A percentile compares a stretch with the other conserved stretches of the same genome.
Evolutionary conservation across 306 rosid species (phyloP).

Genomic region (Inga oerstediana): DNA sequence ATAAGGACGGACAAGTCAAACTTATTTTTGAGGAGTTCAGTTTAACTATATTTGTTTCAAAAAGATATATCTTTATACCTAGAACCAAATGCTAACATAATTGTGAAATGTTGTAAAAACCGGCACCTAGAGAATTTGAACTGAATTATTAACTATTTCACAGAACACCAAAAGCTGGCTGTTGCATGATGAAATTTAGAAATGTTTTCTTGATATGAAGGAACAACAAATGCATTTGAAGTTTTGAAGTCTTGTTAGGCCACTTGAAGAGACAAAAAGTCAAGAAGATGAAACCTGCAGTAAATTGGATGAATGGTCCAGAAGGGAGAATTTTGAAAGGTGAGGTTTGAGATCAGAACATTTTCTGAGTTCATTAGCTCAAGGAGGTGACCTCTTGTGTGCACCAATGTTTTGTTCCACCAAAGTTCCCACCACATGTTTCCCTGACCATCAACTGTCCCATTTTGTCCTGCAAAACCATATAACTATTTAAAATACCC

Average conservation of each 20-base stretch:
- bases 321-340: constrained; percentile 87
- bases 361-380: constrained; percentile 80
- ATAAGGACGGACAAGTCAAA: neutral
- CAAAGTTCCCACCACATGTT: constrained; percentile 98
- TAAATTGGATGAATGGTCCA: constrained; percentile 98
- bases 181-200: neutral
- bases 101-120: neutral
- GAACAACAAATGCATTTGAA: neutral
- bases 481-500: constrained; percentile 4
- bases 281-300: constrained; percentile 62
- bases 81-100: neutral
- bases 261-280: constrained; percentile 19
- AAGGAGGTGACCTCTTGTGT: constrained; percentile 94
- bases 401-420: constrained; percentile 90
- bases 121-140: neutral
- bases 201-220: neutral
- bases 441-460: constrained; percentile 92
- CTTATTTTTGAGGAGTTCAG: neutral
- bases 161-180: neutral
- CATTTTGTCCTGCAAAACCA: constrained; percentile 76
- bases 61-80: neutral
- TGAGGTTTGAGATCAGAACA: constrained; percentile 83
- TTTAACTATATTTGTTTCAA: constrained; percentile 8
- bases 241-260: neutral
- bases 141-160: neutral